Evolutionary conservation across 257 asterid genomes (phyloP), one percentile per base, ranked within the genome.

Genomic region (Petrea volubilis): DNA sequence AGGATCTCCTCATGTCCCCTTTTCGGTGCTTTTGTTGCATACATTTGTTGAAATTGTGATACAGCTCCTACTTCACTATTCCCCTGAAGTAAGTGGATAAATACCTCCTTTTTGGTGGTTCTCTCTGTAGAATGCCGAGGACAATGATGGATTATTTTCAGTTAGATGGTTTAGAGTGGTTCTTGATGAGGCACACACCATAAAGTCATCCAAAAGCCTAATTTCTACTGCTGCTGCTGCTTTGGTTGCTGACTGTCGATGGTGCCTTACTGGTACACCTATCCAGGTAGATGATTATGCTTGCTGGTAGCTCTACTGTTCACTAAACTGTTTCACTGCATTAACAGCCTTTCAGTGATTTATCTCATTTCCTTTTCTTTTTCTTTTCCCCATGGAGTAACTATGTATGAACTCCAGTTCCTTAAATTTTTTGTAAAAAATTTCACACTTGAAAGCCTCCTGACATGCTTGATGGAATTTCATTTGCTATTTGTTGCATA

Each of bases 201-300:
- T 94, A 67, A 94, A 94, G 81, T 91, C 97, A 75, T 83, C 96
- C 34, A 94, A 94, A 85, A 94, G 99, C 84, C 99, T 83, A 82
- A 68, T 89, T 72, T 94, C 99, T 74, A 70, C 82, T 75, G 99
- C 99, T 65, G 97, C 95, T 27, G 85, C 93, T 75, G 92, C 93
- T 52, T 90, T 94, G 72, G 79, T 78, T 80, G 97, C 99, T 62
- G 95, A 89, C 77, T 77, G 92, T 74, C 83, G 99, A 65, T 94
- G 96, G 99, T 94, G 99, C 83, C 97, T 94, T 57, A 94, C 99
- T 62, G 99, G 99, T 58, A 94, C 99, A 29, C 99, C 99, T 69
- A 91, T 94, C 73, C 99, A 94, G 97, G 98, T 93, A 69, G 70
- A 34, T 62, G 70, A 28, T 60, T 36, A 41, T 28, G 17, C 62